Base-by-base conservation (phyloP, 2,329 filamentous ascomycete species). In the Ceratocystis cubensis region DNA sequence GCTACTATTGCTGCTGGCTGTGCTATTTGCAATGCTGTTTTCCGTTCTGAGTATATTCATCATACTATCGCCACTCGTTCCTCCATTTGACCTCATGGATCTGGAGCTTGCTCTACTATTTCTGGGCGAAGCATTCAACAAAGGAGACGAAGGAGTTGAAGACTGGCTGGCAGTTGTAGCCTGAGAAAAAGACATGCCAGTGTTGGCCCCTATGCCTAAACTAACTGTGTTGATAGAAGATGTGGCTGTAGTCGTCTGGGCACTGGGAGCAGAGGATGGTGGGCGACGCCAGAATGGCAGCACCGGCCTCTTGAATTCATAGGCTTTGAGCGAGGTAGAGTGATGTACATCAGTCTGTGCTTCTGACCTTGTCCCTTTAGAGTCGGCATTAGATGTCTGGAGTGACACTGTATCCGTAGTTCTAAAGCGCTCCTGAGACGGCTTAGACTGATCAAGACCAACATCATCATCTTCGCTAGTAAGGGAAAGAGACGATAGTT, bases 121-220 rank as follows among this genome's bases (percentile, higher is more conserved):
- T 25, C 69, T 69, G 15, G 69, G 71, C 30, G 70, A 70, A 1
- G 70, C 68, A 6, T 72, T 71, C 48, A 72, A 74, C 22, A 72
- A 67, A 0, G 75, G 74, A 7, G 75, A 73, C 6, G 69, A 65
- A 10, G 7, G 72, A 61, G 67, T 37, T 8, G 67, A 66, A 1
- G 64, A 64, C 30, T 75, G 71, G 68, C 76, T 78, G 7, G 75
- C 76, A 8, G 78, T 79, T 1, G 78, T 77, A 5, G 78, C 78
- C 68, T 80, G 78, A 2, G 78, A 80, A 1, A 75, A 72, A 3
- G 74, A 73, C n/a, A 77, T 37, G 4, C 56, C 56, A 15, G 56
- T 15, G 53, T 25, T 70, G 15, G 66, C 65, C 17, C 46, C 20
- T 5, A 41, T 20, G 64, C 66, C 15, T 57, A 65, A 65, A 45